Evolutionary conservation across 768 basidiomycete species (phyloP).

Genomic region (Hygrophoropsis aurantiaca): DNA sequence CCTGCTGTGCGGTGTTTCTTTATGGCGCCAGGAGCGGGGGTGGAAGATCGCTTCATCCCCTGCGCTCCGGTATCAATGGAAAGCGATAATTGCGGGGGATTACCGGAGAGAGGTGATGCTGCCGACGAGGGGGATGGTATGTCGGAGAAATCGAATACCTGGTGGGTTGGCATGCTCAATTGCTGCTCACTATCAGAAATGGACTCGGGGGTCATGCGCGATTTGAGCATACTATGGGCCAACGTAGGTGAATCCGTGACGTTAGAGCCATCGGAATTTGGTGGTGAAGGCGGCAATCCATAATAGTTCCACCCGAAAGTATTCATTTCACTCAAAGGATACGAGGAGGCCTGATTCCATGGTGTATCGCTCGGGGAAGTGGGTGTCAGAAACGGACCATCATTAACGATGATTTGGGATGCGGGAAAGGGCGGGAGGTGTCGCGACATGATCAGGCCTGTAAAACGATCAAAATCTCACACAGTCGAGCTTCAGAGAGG

Average conservation of each 20-base stretch:
- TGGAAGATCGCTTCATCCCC: constrained; percentile 40
- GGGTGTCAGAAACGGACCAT: constrained; percentile 60
- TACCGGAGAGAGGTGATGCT: constrained; percentile 26
- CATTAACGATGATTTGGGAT: constrained; percentile 58
- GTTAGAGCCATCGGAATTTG: constrained; percentile 44
- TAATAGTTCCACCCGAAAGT: constrained; percentile 49
- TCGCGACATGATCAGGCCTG: constrained; percentile 15
- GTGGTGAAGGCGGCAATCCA: constrained; percentile 48
- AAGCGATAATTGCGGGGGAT: constrained; percentile 33
- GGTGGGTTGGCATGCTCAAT: constrained; percentile 66
- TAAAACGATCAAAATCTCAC: no score
- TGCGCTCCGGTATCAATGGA: constrained; percentile 27
- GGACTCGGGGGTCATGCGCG: constrained; percentile 46
- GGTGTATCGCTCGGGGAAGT: constrained; percentile 38
- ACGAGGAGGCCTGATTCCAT: constrained; percentile 47
- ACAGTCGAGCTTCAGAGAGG: constrained; percentile 5
- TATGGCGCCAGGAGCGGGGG: constrained; percentile 39
- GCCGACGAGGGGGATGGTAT: constrained; percentile 31
- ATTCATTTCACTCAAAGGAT: constrained; percentile 35
- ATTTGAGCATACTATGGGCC: constrained; percentile 48
- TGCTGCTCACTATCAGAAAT: constrained; percentile 44
- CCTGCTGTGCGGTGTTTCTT: constrained; percentile 51
- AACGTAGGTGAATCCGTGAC: constrained; percentile 47
- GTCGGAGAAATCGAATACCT: constrained; percentile 66
- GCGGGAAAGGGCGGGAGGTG: constrained; percentile 42